Base-by-base conservation (phyloP, 1,139 yeast species). In the Pneumocystis murina region DNA sequence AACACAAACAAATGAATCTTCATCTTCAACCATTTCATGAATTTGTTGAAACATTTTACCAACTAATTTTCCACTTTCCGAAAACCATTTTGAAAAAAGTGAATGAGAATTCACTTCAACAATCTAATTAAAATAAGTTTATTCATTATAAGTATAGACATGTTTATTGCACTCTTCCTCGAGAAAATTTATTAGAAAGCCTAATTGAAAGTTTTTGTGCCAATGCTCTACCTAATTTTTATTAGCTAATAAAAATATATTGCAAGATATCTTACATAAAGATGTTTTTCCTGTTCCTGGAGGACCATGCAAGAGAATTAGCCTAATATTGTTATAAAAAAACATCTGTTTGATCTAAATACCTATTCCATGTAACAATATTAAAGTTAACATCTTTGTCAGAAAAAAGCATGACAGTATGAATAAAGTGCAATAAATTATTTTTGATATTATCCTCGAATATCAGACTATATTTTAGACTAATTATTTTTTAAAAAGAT, bases 251-350 rank as follows among this genome's bases (percentile, higher is more conserved):
- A 24, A 48, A 48, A 24, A 48, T 24, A 48, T 24, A 8, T 24
- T 48, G 14, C 12, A 17, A 20, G 24, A 24, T 48, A 24, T 48
- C 14, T 61, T 65, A 54, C 69, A 67, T 16, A 68, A 66, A 33
- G 67, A 66, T 5, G 69, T 68, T 59, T 68, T 68, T 33, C 69
- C 69, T 10, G 67, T 67, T 12, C 69, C 69, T 0, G 69, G 69
- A 2, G 68, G 69, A 1, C 69, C 69, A 61, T 68, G 68, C n/a
- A 68, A 66, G 3, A 68, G 64, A 14, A 68, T 57, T 6, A 67
- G 62, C 16, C 68, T 59, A 8, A 10, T 12, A 14, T 14, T 16
- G 17, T 58, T 33, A 36, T 59, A 24, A 16, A 36, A 39, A 28
- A 20, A 40, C 24, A 39, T 40, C 64, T 30, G 10, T 54, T 41